Evolutionary conservation across 1,284 basidiomycete species (phyloP).

Genomic region (Apiotrichum veenhuisii): DNA sequence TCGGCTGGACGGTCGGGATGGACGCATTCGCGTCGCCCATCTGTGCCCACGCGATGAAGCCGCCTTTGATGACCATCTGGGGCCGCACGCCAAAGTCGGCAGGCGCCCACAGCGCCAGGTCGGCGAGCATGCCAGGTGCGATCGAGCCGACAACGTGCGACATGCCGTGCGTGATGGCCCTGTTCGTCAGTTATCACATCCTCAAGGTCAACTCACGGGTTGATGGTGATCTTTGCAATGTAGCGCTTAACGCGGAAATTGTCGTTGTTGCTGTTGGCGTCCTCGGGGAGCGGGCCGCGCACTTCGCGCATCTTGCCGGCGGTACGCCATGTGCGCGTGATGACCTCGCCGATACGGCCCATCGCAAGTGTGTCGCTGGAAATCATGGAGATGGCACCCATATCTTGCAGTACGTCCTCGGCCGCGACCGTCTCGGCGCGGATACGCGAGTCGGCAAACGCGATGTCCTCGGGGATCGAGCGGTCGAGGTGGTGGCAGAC

Average conservation of each 20-base stretch:
- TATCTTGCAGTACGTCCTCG: slow-evolving; percentile 93
- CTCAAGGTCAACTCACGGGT: slow-evolving; percentile 67
- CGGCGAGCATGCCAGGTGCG: slow-evolving; percentile 76
- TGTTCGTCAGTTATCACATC: slow-evolving; percentile 39
- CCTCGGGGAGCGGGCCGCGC: slow-evolving; percentile 71
- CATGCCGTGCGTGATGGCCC: slow-evolving; percentile 91
- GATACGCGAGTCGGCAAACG: slow-evolving; percentile 96
- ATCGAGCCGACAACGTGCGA: slow-evolving; percentile 83
- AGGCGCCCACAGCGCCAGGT: slow-evolving; percentile 92
- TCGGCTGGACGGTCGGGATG: slow-evolving; percentile 89
- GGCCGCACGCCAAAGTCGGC: slow-evolving; percentile 88
- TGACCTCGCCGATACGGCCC: slow-evolving; percentile 95
- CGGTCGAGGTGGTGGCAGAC: slow-evolving; percentile 82
- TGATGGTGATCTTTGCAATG: slow-evolving; percentile 94
- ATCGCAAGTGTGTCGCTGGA: slow-evolving; percentile 95
- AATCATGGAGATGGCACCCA: slow-evolving; percentile 93
- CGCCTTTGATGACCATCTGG: slow-evolving; percentile 89
- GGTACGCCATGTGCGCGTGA: slow-evolving; percentile 91
- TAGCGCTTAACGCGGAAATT: slow-evolving; percentile 98
- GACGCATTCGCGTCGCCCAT: slow-evolving; percentile 92
- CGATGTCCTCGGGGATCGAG: slow-evolving; percentile 86
- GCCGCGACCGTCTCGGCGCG: slow-evolving; percentile 95
- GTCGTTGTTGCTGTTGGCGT: slow-evolving; percentile 63
- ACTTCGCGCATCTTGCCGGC: slow-evolving; percentile 89
- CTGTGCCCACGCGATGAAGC: slow-evolving; percentile 86